phyloP scores from a whole-genome alignment of 73 alveolate genomes.

The Paramecium octaurelia region DNA sequence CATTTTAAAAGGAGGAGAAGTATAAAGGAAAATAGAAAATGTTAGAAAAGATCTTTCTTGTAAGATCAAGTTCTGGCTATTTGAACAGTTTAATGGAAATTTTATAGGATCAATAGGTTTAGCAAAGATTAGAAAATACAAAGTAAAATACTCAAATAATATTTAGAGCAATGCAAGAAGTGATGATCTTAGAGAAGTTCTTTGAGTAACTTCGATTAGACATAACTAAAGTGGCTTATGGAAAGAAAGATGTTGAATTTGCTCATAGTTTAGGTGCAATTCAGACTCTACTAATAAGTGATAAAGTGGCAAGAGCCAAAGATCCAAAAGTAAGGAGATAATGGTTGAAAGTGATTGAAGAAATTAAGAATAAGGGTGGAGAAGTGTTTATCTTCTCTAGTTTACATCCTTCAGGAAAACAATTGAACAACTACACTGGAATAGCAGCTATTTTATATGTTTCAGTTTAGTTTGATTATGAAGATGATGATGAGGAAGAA shows the following conservation, averaged over 20 bases:
- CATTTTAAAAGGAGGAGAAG: background rate
- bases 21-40: background rate
- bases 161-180: constrained; percentile 45
- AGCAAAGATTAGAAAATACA: constrained; percentile 29
- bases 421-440: constrained; percentile 45
- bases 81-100: constrained; percentile 58
- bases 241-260: constrained; percentile 32
- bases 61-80: constrained; percentile 39
- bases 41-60: constrained; percentile 32
- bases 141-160: background rate
- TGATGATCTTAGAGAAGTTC: constrained; percentile 36
- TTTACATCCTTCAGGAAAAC: constrained; percentile 49
- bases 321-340: constrained; percentile 37
- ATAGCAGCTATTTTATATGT: constrained; percentile 48
- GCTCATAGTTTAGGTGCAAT: constrained; percentile 46
- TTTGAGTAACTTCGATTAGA: constrained; percentile 15
- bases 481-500: constrained; percentile 16
- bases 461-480: constrained; percentile 22
- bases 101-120: constrained; percentile 25
- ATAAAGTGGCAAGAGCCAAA: constrained; percentile 36
- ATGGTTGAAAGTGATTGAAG: constrained; percentile 12
- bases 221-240: constrained; percentile 36
- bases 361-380: constrained; percentile 42
- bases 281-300: constrained; percentile 37
- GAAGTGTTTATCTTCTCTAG: constrained; percentile 52